Conservation (phyloP, 2,329 filamentous ascomycete species). For the Fusarium anguioides region DNA sequence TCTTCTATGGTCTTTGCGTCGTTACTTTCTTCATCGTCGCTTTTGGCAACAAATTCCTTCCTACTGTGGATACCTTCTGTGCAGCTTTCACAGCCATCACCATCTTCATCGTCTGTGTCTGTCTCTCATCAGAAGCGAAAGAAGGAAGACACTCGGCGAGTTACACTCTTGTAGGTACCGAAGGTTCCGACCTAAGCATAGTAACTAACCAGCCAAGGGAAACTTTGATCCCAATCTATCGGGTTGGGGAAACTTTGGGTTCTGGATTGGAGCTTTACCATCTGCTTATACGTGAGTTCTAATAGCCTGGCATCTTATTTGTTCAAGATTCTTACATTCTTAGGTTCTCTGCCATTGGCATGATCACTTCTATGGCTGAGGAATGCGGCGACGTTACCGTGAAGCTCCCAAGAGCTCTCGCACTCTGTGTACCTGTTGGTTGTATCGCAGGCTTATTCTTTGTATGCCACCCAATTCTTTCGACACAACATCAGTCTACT, state of each 20-base stretch:
- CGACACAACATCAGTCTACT: conserved; percentile 56
- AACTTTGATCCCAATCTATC: conserved; percentile 73
- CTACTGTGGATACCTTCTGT: conserved; percentile 77
- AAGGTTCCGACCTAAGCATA: rapidly evolving
- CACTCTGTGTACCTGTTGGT: conserved; percentile 72
- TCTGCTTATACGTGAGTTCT: conserved; percentile 49
- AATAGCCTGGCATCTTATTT: rapidly evolving
- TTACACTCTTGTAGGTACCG: conserved; percentile 37
- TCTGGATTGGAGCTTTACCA: conserved; percentile 63
- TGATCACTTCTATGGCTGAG: conserved; percentile 65
- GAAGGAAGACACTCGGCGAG: conserved; percentile 66
- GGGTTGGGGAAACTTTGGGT: conserved; percentile 76
- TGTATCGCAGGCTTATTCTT: conserved; percentile 71
- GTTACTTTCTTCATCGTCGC: conserved; percentile 74
- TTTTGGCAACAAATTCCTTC: conserved; percentile 67
- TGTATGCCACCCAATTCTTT: conserved; percentile 59
- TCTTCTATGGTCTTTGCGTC: conserved; percentile 75
- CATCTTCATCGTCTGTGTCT: conserved; percentile 68
- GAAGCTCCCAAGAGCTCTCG: conserved; percentile 73
- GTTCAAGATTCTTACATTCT: not conserved
- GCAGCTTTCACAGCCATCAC: conserved; percentile 74
- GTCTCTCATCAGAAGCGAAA: conserved; percentile 70
- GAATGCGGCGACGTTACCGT: conserved; percentile 69
- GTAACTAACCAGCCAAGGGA: conserved; percentile 57
- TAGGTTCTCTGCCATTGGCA: conserved; percentile 60